Percentiles rank a stretch among this genome's conserved stretches.
These are phyloP conservation scores for Ambrosia trifida DNA, from an alignment of 129 eudicot genomes.

Conservation along the genomic window DNA sequence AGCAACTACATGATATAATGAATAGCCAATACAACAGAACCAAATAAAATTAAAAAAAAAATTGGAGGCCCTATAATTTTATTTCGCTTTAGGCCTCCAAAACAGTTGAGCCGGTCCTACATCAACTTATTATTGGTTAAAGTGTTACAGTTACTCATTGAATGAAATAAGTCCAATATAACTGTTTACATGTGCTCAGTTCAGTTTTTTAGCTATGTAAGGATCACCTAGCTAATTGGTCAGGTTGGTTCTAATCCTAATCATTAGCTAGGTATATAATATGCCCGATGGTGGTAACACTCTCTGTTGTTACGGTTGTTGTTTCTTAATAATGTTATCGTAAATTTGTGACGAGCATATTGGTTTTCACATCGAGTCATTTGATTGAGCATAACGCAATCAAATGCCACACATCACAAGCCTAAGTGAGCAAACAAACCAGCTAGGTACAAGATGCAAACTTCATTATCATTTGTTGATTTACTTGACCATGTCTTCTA, in stretches of 20 bases:
- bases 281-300: too few species aligned
- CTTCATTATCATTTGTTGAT: background rate
- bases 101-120: too few species aligned
- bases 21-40: too few species aligned
- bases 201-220: background rate
- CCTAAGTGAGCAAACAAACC: background rate
- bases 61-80: too few species aligned
- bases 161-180: background rate
- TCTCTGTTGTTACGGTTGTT: too few species aligned
- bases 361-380: background rate
- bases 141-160: background rate
- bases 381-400: background rate
- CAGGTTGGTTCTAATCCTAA: background rate
- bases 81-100: too few species aligned
- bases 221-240: background rate
- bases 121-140: background rate
- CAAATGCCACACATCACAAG: background rate
- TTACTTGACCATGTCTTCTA: background rate
- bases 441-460: background rate
- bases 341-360: background rate
- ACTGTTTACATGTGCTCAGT: background rate
- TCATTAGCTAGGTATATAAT: too few species aligned
- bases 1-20: too few species aligned
- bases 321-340: background rate
- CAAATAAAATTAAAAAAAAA: too few species aligned